A percentile compares a stretch with the other conserved stretches of the same genome.
These are phyloP conservation scores for Recurvomyces mirabilis DNA, from an alignment of 495 filamentous ascomycete species.

Conservation along the genomic window DNA sequence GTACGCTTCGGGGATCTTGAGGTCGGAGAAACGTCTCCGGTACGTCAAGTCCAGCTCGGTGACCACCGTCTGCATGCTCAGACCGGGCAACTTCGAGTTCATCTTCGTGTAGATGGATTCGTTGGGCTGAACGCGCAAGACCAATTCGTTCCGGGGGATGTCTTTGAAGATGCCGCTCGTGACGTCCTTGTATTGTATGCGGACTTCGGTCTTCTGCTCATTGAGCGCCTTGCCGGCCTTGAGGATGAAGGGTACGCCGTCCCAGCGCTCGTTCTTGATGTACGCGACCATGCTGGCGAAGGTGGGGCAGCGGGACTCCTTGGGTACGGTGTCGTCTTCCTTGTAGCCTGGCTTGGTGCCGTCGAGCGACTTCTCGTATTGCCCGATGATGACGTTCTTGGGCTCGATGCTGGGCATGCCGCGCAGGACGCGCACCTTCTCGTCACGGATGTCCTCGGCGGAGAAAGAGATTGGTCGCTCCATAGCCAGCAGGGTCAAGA, in stretches of 20 bases:
- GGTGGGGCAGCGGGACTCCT: conserved; percentile 92
- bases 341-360: conserved; percentile 96
- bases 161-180: conserved; percentile 99
- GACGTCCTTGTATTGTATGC: conserved; percentile 98
- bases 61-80: conserved; percentile 99
- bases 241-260: conserved; percentile 97
- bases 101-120: conserved; percentile 99
- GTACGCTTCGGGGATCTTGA: conserved; percentile 99
- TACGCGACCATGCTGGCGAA: conserved; percentile 95
- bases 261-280: conserved; percentile 99
- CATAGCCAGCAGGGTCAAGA: conserved; percentile 94
- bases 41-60: conserved; percentile 99
- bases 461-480: conserved; percentile 98
- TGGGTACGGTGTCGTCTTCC: conserved; percentile 96
- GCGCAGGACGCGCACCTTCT: conserved; percentile 94
- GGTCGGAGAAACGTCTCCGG: conserved; percentile 92
- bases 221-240: conserved; percentile 99
- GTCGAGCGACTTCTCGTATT: conserved; percentile 93
- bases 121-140: conserved; percentile 98
- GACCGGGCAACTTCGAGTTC: conserved; percentile 97
- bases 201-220: conserved; percentile 99
- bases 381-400: conserved; percentile 99
- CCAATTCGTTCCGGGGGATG: conserved; percentile 96
- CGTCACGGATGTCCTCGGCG: conserved; percentile 94
- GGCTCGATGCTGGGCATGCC: conserved; percentile 93